Conservation (phyloP, 1,284 basidiomycete species). For the Cryptococcus sp. region DNA sequence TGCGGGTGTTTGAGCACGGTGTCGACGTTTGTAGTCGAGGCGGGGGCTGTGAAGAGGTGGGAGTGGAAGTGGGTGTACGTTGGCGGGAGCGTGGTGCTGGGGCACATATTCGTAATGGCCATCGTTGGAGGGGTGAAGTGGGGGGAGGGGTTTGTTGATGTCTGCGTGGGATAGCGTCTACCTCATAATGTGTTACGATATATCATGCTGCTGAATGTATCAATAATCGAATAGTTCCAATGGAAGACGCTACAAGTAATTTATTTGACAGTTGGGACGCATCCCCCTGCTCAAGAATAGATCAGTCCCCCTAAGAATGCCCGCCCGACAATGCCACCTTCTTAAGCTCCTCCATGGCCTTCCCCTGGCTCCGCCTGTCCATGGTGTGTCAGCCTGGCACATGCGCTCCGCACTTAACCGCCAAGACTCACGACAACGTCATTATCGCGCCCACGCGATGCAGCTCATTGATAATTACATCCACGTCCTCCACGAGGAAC, state of each 20-base stretch:
- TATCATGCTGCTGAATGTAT: no score
- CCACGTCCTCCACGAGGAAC: conserved; percentile 24
- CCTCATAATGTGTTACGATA: no score
- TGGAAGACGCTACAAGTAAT: no score
- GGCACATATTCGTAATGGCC: conserved; percentile 70
- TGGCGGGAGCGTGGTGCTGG: conserved; percentile 63
- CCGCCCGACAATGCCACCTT: conserved; percentile 12
- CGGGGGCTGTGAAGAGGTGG: conserved; percentile 58
- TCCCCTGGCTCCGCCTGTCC: conserved; percentile 30
- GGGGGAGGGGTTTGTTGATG: conserved; percentile 46
- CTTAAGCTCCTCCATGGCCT: conserved; percentile 36
- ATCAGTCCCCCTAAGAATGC: no score
- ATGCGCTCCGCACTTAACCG: background rate
- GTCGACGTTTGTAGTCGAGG: conserved; percentile 86
- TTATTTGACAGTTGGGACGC: no score
- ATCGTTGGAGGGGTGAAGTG: conserved; percentile 71
- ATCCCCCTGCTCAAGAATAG: no score
- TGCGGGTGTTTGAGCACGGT: conserved; percentile 94
- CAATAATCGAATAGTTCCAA: no score
- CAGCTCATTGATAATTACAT: conserved; percentile 27
- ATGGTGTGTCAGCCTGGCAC: background rate
- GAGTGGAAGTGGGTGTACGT: conserved; percentile 61
- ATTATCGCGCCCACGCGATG: conserved; percentile 30
- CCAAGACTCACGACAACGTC: conserved; percentile 35
- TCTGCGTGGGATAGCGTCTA: conserved; percentile 15